Evolutionary conservation across 305 asterid species (phyloP).

Genomic region (Fraxinus sp.): DNA sequence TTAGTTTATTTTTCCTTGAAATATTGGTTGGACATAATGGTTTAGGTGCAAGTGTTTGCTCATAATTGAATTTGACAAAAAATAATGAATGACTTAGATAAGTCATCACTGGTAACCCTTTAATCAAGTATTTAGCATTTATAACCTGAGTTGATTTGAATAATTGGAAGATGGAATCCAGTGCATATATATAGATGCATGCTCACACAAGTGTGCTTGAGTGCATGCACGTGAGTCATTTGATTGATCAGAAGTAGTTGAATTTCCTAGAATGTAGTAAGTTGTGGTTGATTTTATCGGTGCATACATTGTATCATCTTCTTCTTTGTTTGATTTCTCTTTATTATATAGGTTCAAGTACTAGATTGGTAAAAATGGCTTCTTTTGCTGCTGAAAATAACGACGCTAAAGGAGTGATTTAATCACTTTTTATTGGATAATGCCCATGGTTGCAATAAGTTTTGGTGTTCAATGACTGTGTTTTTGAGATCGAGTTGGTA

Average conservation of each 20-base stretch:
- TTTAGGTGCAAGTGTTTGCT: background rate
- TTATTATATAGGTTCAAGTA: background rate
- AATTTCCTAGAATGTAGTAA: background rate
- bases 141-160: background rate
- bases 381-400: conserved; percentile 4
- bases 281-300: background rate
- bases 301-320: background rate
- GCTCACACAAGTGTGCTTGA: too few species aligned
- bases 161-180: background rate
- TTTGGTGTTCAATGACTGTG: background rate
- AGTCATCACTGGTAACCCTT: background rate
- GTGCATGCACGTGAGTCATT: background rate
- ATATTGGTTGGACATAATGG: background rate
- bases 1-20: background rate
- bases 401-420: background rate
- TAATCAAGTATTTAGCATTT: background rate
- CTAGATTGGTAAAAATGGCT: background rate
- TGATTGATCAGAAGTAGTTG: conserved; percentile 1
- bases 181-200: too few species aligned
- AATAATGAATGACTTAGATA: background rate
- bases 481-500: background rate
- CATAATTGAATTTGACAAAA: background rate
- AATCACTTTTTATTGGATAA: background rate
- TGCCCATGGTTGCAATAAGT: background rate
- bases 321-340: background rate